These are phyloP conservation scores for Apiospora saccharicola DNA, from an alignment of 2,329 filamentous ascomycete genomes.

Conservation along the genomic window DNA sequence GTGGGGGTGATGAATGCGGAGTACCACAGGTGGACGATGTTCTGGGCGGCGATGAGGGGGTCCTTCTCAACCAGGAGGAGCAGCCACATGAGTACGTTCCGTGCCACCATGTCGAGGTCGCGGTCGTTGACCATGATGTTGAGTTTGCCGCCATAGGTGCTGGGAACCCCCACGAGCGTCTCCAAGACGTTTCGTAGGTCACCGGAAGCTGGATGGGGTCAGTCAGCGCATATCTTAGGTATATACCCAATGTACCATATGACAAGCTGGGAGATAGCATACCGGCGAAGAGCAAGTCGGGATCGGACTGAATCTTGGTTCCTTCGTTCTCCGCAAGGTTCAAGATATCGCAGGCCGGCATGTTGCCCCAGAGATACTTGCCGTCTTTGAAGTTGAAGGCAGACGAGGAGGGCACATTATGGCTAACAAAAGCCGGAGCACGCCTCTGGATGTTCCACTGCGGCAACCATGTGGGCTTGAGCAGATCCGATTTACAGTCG, in stretches of 20 bases:
- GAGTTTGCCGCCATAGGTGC: slow-evolving; percentile 20
- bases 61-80: slow-evolving; percentile 27
- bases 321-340: background rate
- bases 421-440: too few species aligned
- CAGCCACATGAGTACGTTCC: slow-evolving; percentile 27
- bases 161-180: slow-evolving; percentile 24
- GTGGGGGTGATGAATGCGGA: slow-evolving; percentile 28
- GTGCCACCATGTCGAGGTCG: slow-evolving; percentile 23
- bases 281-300: background rate
- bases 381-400: background rate
- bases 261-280: background rate
- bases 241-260: too few species aligned
- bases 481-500: background rate
- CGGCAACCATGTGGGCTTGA: background rate
- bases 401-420: background rate
- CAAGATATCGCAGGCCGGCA: background rate
- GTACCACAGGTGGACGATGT: slow-evolving; percentile 30
- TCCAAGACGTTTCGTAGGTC: background rate
- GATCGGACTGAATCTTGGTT: background rate
- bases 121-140: slow-evolving; percentile 27
- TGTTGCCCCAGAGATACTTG: background rate
- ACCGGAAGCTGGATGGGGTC: too few species aligned
- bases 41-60: slow-evolving; percentile 15
- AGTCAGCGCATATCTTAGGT: too few species aligned
- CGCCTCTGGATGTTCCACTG: background rate